Conservation (phyloP, 768 basidiomycete species). For the Trametopsis cervina region DNA sequence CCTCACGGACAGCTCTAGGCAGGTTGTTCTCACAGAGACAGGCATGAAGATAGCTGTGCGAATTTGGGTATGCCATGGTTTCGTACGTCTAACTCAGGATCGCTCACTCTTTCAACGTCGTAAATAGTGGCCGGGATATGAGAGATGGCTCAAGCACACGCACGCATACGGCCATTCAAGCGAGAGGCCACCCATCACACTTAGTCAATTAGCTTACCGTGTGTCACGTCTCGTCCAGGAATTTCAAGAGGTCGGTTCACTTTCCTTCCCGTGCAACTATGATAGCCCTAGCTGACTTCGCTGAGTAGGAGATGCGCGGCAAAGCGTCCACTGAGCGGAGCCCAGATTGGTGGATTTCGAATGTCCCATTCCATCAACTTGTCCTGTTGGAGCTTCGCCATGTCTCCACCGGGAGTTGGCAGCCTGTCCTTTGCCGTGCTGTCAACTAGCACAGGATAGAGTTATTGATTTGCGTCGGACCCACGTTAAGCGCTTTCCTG, state of each 20-base stretch:
- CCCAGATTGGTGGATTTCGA: background rate
- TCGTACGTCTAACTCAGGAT: no score
- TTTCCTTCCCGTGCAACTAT: background rate
- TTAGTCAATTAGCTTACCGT: background rate
- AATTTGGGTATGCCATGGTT: slow-evolving; percentile 4
- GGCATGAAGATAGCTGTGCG: slow-evolving; percentile 4
- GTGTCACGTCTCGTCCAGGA: background rate
- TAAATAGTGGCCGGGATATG: slow-evolving; percentile 11
- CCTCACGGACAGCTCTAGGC: background rate
- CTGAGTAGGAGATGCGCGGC: background rate
- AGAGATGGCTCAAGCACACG: slow-evolving; percentile 3
- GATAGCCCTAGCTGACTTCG: background rate
- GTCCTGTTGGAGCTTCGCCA: slow-evolving; percentile 2
- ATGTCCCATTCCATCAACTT: background rate
- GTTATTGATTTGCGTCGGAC: no score
- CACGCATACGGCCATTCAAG: background rate
- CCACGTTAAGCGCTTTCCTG: no score
- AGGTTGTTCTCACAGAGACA: background rate
- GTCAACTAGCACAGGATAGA: no score
- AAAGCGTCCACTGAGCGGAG: background rate
- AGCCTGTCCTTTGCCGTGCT: slow-evolving; percentile 2
- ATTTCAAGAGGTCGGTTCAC: background rate
- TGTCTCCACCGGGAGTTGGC: slow-evolving; percentile 3
- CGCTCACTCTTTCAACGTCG: no score
- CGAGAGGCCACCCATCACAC: background rate